These are phyloP conservation scores for Raphanus hybrid DNA, from an alignment of 441 rosid genomes.

Conservation along the genomic window DNA sequence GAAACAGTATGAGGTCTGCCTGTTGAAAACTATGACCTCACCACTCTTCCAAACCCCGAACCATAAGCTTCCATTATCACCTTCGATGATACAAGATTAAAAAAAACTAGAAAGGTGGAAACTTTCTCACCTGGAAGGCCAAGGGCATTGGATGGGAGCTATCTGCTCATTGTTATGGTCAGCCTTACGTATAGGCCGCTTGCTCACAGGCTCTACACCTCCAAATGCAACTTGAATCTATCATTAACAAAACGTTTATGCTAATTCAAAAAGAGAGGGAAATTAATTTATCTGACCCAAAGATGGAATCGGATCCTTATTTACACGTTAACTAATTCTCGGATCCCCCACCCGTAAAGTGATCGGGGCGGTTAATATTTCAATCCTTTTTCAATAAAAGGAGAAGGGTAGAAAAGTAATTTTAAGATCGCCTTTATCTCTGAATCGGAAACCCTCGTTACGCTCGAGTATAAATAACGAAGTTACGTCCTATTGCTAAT, in stretches of 20 bases:
- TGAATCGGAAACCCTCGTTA: constrained; percentile 37
- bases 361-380: not conserved
- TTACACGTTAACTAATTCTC: not conserved
- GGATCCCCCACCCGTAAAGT: not conserved
- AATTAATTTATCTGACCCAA: constrained; percentile 12
- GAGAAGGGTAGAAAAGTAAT: not conserved
- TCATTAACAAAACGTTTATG: too few relatives aligned
- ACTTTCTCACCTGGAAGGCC: constrained; percentile 56
- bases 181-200: too few relatives aligned
- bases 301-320: not conserved
- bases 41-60: constrained; percentile 69
- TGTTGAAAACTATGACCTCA: constrained; percentile 33
- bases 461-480: constrained; percentile 24
- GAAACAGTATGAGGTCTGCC: constrained; percentile 2
- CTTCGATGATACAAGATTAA: constrained; percentile 38
- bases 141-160: constrained; percentile 46
- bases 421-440: not conserved
- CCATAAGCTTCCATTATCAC: constrained; percentile 88
- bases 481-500: not conserved
- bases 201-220: too few relatives aligned
- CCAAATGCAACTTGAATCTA: too few relatives aligned
- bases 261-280: constrained; percentile 7
- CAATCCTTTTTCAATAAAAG: not conserved
- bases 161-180: constrained; percentile 44
- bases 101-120: not conserved